phyloP scores from a whole-genome alignment of 139 green algal species.

The Edaphochlamys debaryana region DNA sequence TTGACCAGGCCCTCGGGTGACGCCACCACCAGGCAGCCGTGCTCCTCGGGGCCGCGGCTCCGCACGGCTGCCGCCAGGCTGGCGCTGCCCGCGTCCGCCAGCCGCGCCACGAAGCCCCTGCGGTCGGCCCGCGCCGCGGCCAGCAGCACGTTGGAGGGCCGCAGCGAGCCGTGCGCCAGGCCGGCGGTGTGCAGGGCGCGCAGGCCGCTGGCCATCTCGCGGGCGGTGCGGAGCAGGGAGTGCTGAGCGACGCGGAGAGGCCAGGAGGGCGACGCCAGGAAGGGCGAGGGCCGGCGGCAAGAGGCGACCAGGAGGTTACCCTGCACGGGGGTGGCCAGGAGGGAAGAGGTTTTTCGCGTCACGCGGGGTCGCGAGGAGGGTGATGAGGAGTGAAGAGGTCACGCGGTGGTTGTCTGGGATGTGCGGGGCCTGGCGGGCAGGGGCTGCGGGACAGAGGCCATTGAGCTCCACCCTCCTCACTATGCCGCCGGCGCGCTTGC shows the following conservation, averaged over 20 bases:
- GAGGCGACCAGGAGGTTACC: neutral
- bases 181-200: slow-evolving; percentile 58
- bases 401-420: too few relatives aligned
- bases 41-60: neutral
- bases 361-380: too few relatives aligned
- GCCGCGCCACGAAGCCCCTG: neutral
- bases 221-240: slow-evolving; percentile 15
- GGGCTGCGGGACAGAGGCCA: too few relatives aligned
- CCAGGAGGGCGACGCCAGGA: neutral
- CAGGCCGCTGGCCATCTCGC: slow-evolving; percentile 28
- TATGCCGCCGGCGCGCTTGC: too few relatives aligned
- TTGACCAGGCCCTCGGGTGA: neutral
- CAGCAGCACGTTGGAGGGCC: neutral
- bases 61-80: neutral
- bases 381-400: too few relatives aligned
- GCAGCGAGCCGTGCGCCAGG: slow-evolving; percentile 25
- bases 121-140: neutral
- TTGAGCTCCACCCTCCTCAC: too few relatives aligned
- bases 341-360: too few relatives aligned
- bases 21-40: neutral
- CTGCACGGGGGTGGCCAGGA: neutral
- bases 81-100: neutral
- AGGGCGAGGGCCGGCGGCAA: neutral
- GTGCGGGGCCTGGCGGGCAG: too few relatives aligned
- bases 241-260: neutral